phyloP scores from a whole-genome alignment of 176 grass and related monocot species.

The Triticum turgidum region DNA sequence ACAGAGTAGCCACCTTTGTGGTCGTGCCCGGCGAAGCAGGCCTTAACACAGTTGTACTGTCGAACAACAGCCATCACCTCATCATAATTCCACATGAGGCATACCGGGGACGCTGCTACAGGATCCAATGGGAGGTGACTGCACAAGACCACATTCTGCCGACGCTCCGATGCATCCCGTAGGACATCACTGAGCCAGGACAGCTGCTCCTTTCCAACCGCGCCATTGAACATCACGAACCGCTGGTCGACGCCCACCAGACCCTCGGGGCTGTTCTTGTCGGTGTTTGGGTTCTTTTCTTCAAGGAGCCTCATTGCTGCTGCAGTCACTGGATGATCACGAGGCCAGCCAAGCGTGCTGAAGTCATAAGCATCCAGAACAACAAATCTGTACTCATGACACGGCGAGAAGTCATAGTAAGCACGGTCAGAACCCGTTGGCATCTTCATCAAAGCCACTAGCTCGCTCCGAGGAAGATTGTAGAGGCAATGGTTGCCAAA shows the following conservation, averaged over 20 bases:
- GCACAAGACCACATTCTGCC: constrained; percentile 72
- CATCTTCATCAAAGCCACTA: constrained; percentile 75
- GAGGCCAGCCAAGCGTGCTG: constrained; percentile 82
- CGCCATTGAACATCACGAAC: constrained; percentile 86
- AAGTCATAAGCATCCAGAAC: constrained; percentile 85
- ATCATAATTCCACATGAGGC: constrained; percentile 89
- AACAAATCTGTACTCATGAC: constrained; percentile 56
- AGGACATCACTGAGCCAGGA: constrained; percentile 68
- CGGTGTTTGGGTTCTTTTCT: constrained; percentile 71
- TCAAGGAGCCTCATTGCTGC: constrained; percentile 60
- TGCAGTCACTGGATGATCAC: constrained; percentile 49
- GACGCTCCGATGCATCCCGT: constrained; percentile 21
- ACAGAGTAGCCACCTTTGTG: constrained; percentile 69
- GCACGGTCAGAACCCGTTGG: constrained; percentile 44
- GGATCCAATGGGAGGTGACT: constrained; percentile 87
- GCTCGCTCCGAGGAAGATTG: constrained; percentile 71
- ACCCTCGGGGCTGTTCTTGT: constrained; percentile 86
- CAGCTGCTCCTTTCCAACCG: constrained; percentile 70
- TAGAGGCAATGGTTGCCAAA: constrained; percentile 98
- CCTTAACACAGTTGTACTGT: constrained; percentile 73
- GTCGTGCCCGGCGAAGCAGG: constrained; percentile 81
- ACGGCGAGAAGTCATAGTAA: constrained; percentile 82
- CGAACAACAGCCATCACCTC: constrained; percentile 85
- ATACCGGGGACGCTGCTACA: constrained; percentile 38
- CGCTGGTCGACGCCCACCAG: constrained; percentile 56